These are phyloP conservation scores for Coelastrella sp. DNA, from an alignment of 139 green algal genomes.

Conservation along the genomic window DNA sequence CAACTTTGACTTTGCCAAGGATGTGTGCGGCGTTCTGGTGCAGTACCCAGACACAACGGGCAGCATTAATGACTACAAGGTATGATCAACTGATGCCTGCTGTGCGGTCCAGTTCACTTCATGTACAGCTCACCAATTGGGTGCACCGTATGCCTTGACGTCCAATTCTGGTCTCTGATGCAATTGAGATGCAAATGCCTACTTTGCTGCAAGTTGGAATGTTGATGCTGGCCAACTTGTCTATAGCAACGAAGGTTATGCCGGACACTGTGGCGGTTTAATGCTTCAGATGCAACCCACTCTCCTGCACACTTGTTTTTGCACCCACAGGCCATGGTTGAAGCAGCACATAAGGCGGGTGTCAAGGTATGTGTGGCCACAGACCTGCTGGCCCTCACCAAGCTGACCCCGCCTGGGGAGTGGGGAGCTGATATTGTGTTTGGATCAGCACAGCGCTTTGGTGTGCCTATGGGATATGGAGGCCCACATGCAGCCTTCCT, in stretches of 20 bases:
- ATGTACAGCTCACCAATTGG: no score
- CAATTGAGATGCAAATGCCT: no score
- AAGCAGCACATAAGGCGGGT: constrained; percentile 71
- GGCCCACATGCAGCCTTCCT: constrained; percentile 99
- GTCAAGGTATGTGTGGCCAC: constrained; percentile 90
- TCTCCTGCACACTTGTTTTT: no score
- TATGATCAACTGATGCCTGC: no score
- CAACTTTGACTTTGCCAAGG: constrained; percentile 79
- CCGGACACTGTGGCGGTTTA: no score
- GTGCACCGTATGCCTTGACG: no score
- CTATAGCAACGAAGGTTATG: no score
- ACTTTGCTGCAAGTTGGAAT: no score
- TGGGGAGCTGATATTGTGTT: constrained; percentile 98
- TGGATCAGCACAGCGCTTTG: constrained; percentile 96
- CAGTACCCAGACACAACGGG: constrained; percentile 98
- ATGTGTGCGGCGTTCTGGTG: constrained; percentile 96
- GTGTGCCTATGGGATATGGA: constrained; percentile 98
- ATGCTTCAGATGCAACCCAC: no score
- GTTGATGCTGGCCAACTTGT: no score
- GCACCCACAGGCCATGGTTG: constrained; percentile 48
- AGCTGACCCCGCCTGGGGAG: constrained; percentile 94
- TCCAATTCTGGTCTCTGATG: no score
- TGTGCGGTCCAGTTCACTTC: no score
- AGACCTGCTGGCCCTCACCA: constrained; percentile 97
- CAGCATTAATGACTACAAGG: constrained; percentile 91